These are phyloP conservation scores for Aureobasidium sp. DNA, from an alignment of 2,329 filamentous ascomycete species.

Conservation along the genomic window DNA sequence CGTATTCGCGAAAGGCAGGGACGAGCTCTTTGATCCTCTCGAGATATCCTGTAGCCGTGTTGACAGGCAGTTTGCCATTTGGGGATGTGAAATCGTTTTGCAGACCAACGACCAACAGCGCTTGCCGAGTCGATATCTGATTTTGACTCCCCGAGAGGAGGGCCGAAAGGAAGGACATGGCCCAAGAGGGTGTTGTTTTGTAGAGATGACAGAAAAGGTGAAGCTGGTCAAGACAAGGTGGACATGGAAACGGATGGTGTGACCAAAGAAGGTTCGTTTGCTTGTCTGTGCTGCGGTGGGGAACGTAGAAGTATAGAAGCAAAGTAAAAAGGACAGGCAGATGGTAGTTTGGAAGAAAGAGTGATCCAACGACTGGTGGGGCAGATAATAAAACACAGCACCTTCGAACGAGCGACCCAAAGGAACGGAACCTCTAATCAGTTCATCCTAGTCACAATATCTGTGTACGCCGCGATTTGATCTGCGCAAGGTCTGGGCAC, in stretches of 20 bases:
- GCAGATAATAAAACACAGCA: constrained; percentile 10
- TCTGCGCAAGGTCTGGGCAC: constrained; percentile 9
- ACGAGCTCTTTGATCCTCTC: constrained; percentile 60
- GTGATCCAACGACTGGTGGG: background rate
- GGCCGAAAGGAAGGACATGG: constrained; percentile 38
- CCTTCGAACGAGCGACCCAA: constrained; percentile 8
- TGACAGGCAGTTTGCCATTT: constrained; percentile 60
- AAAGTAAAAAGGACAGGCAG: background rate
- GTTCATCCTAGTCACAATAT: constrained; percentile 13
- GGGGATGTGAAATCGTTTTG: constrained; percentile 81
- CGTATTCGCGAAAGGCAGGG: constrained; percentile 63
- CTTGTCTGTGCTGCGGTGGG: constrained; percentile 12
- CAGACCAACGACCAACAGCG: constrained; percentile 75
- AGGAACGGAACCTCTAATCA: constrained; percentile 9
- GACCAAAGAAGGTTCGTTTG: constrained; percentile 13
- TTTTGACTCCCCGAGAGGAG: constrained; percentile 42
- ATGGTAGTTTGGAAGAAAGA: background rate
- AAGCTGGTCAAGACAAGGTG: background rate
- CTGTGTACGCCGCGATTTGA: constrained; percentile 11
- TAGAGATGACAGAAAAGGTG: background rate
- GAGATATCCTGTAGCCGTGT: constrained; percentile 57
- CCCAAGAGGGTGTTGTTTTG: background rate
- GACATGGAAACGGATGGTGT: background rate
- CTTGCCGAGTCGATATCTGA: constrained; percentile 54
- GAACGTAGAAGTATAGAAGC: constrained; percentile 3